A percentile compares a stretch with the other conserved stretches of the same genome.
phyloP scores from a whole-genome alignment of 2,329 filamentous ascomycete species.

The Aspergillus puulaauensis region DNA sequence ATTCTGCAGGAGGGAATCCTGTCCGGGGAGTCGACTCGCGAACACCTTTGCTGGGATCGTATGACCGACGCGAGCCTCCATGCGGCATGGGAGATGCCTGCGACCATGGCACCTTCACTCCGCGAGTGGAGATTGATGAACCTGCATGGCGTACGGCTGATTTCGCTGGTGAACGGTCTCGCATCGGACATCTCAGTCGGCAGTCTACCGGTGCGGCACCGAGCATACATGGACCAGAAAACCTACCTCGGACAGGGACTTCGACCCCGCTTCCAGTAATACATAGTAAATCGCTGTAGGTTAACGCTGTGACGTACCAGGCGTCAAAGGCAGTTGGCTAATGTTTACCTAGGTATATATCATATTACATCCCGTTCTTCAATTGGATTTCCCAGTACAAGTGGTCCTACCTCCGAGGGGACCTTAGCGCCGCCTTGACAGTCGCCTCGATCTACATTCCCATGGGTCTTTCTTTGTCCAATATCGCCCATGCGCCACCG shows the following conservation, averaged over 20 bases:
- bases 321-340: conserved; percentile 2
- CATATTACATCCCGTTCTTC: conserved; percentile 89
- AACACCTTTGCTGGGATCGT: conserved; percentile 41
- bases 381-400: conserved; percentile 90
- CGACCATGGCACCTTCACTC: conserved; percentile 76
- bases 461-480: conserved; percentile 90
- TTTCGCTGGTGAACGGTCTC: conserved; percentile 42
- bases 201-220: neutral
- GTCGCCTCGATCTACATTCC: conserved; percentile 98
- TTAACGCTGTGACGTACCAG: conserved; percentile 5
- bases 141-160: neutral
- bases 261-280: conserved; percentile 72
- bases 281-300: conserved; percentile 72
- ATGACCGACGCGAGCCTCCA: conserved; percentile 34
- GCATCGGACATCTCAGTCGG: neutral
- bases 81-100: conserved; percentile 49
- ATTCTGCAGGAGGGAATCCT: conserved; percentile 1
- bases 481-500: conserved; percentile 87
- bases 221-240: conserved; percentile 55
- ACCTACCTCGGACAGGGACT: conserved; percentile 69
- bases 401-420: conserved; percentile 77
- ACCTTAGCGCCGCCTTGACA: conserved; percentile 85
- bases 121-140: conserved; percentile 60
- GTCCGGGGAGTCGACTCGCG: conserved; percentile 26
- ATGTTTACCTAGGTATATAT: conserved; percentile 65